Conservation (phyloP, 169 alveolate species). For the Plasmodium ovale region DNA sequence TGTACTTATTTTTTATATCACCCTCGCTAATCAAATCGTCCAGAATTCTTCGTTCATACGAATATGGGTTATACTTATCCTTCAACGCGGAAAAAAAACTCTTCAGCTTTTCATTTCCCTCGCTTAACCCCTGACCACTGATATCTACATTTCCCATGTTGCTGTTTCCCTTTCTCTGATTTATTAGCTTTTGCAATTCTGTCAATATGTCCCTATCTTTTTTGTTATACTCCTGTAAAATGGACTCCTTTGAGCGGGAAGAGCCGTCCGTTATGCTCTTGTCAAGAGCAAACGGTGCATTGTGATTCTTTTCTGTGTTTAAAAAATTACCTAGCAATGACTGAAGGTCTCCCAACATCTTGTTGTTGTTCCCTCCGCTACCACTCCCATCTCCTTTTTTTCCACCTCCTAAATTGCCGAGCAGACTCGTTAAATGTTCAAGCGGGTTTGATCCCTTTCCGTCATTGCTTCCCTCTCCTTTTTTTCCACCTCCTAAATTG, state of each 20-base stretch:
- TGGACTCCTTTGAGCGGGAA: conserved; percentile 7
- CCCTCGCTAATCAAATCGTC: conserved; percentile 45
- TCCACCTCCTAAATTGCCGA: neutral
- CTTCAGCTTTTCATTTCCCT: conserved; percentile 34
- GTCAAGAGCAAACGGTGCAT: conserved; percentile 46
- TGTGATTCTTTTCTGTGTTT: neutral
- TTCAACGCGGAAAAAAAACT: conserved; percentile 8
- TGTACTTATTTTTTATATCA: conserved; percentile 50
- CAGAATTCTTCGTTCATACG: conserved; percentile 47
- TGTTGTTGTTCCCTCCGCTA: conserved; percentile 9
- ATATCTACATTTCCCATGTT: conserved; percentile 8
- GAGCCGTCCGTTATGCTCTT: conserved; percentile 32
- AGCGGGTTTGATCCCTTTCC: neutral
- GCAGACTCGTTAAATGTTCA: conserved; percentile 7
- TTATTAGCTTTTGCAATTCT: conserved; percentile 38
- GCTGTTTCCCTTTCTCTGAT: conserved; percentile 19
- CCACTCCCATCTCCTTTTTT: neutral
- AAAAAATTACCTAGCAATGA: conserved; percentile 32
- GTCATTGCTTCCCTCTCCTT: neutral
- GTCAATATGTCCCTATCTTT: conserved; percentile 14
- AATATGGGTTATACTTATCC: conserved; percentile 51
- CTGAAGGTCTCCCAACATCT: conserved; percentile 8
- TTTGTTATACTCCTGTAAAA: conserved; percentile 9
- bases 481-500: neutral
- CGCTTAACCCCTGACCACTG: too few species aligned